Percentiles rank a stretch among this genome's conserved stretches.
Conservation (phyloP, 495 filamentous ascomycete species). For the Penicillium antarcticum region DNA sequence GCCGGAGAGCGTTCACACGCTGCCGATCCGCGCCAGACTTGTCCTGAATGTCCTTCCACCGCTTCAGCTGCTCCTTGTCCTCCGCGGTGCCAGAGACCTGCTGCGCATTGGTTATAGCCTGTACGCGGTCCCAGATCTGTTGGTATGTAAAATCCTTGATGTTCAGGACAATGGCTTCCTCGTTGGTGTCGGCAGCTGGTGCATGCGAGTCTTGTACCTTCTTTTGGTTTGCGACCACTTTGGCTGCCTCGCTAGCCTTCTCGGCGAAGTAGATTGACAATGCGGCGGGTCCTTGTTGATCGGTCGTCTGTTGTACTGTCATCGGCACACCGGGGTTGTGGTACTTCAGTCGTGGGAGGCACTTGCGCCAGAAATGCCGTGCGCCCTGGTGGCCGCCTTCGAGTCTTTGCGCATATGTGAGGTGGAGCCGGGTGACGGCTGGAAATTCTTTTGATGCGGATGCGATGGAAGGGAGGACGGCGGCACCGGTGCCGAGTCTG, state of each 20-base stretch:
- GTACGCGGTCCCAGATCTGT: slow-evolving; percentile 66
- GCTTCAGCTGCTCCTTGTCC: slow-evolving; percentile 56
- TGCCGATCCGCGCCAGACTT: slow-evolving; percentile 52
- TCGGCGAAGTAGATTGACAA: slow-evolving; percentile 72
- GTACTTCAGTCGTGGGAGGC: slow-evolving; percentile 84
- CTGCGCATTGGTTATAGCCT: slow-evolving; percentile 65
- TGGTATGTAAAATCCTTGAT: slow-evolving; percentile 33
- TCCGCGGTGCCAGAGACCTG: slow-evolving; percentile 55
- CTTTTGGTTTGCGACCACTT: slow-evolving; percentile 18
- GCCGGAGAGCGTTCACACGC: slow-evolving; percentile 52
- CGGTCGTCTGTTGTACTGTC: slow-evolving; percentile 65
- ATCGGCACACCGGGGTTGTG: slow-evolving; percentile 85
- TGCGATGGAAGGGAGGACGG: slow-evolving; percentile 59
- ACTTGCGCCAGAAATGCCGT: slow-evolving; percentile 83
- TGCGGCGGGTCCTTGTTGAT: slow-evolving; percentile 56
- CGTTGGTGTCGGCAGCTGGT: slow-evolving; percentile 27
- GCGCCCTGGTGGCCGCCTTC: slow-evolving; percentile 67
- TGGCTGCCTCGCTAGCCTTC: slow-evolving; percentile 30
- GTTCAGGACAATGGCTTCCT: slow-evolving; percentile 35
- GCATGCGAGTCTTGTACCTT: slow-evolving; percentile 33
- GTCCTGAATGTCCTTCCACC: slow-evolving; percentile 55
- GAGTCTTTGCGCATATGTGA: slow-evolving; percentile 70
- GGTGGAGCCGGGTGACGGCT: slow-evolving; percentile 71
- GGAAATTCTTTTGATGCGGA: slow-evolving; percentile 49
- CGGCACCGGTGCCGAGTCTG: slow-evolving; percentile 77